Evolutionary conservation across 805 yeast species (phyloP).

Genomic region (Metschnikowia proteae): DNA sequence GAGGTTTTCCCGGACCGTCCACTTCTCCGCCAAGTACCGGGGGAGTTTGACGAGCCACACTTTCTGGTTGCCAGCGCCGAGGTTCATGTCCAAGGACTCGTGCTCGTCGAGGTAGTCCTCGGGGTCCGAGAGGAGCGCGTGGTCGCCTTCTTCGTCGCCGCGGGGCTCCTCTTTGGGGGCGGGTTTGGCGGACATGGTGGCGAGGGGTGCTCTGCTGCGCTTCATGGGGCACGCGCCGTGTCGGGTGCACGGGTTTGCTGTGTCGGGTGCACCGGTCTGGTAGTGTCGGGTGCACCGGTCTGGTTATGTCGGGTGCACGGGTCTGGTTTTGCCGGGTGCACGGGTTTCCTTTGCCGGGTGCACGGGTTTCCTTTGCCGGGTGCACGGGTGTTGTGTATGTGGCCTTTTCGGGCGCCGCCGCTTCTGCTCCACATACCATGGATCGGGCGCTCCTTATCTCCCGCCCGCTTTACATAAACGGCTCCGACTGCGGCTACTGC

Average conservation of each 20-base stretch:
- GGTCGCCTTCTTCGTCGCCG: constrained; percentile 20
- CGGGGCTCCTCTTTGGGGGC: constrained; percentile 7
- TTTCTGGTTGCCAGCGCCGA: constrained; percentile 58
- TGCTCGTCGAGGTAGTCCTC: constrained; percentile 48
- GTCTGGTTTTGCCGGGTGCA: neutral
- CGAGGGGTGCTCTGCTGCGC: neutral
- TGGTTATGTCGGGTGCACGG: neutral
- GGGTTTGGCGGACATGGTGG: constrained; percentile 1
- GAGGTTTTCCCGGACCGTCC: constrained; percentile 60
- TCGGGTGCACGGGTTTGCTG: neutral
- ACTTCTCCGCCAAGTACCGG: constrained; percentile 73
- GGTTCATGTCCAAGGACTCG: constrained; percentile 76
- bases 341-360: constrained; percentile 4
- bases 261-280: neutral
- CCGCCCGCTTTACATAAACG: constrained; percentile 42
- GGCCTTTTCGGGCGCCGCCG: too few species aligned
- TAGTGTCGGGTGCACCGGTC: neutral
- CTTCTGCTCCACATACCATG: neutral
- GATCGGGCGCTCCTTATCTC: constrained; percentile 28
- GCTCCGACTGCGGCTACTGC: constrained; percentile 71
- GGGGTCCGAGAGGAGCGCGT: constrained; percentile 39
- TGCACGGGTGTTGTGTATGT: too few species aligned
- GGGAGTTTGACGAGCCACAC: constrained; percentile 94
- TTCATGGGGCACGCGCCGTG: too few species aligned
- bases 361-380: constrained; percentile 3